These are phyloP conservation scores for Chondrus crispus DNA, from an alignment of 23 red algal species.

Conservation along the genomic window DNA sequence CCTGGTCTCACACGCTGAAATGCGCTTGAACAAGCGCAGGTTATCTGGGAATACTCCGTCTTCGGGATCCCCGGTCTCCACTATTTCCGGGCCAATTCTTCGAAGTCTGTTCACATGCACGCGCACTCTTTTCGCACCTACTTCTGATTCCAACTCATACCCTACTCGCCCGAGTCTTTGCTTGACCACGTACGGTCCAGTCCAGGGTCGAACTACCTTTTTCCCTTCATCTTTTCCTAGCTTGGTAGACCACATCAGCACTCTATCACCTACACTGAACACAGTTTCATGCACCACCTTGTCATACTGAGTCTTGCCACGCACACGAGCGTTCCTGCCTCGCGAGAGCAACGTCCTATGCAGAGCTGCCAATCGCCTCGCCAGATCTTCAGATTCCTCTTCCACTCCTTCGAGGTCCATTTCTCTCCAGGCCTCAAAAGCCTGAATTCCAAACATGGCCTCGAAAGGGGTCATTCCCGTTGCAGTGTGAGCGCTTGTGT, in stretches of 20 bases:
- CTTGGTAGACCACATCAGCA: background rate
- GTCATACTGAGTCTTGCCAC: background rate
- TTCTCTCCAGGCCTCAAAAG: background rate
- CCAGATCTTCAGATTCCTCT: slow-evolving; percentile 2
- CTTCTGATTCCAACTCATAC: background rate
- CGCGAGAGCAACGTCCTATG: background rate
- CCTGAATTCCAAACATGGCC: slow-evolving; percentile 5
- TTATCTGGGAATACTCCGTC: slow-evolving; percentile 3
- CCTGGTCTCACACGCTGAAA: too few relatives aligned
- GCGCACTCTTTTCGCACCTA: background rate
- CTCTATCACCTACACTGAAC: background rate
- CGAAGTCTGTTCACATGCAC: background rate
- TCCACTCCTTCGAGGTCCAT: background rate
- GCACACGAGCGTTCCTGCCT: too few relatives aligned
- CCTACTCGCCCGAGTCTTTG: too few relatives aligned
- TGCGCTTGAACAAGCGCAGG: background rate
- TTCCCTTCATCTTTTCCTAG: background rate
- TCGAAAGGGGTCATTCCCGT: slow-evolving; percentile 20
- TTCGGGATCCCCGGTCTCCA: background rate
- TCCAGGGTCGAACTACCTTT: too few relatives aligned
- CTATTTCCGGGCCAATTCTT: background rate
- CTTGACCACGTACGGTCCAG: too few relatives aligned
- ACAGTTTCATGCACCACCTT: background rate
- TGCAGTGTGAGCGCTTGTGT: background rate
- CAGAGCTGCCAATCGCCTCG: background rate